Percentiles rank a stretch among this genome's conserved stretches.
These are phyloP conservation scores for Tubosaeta sp. DNA, from an alignment of 768 basidiomycete species.

Conservation along the genomic window DNA sequence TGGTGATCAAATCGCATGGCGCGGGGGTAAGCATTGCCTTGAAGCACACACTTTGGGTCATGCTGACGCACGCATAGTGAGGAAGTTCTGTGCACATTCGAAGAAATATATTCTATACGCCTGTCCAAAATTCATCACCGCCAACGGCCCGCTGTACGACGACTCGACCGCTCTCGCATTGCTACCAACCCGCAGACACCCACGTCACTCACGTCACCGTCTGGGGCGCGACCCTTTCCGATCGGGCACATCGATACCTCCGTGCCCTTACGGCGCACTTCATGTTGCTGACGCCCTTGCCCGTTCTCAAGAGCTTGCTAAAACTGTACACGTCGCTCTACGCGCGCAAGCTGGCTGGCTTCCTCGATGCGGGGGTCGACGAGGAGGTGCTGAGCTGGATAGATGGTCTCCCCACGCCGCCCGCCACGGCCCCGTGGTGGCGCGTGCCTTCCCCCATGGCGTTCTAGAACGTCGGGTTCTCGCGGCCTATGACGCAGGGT, in stretches of 20 bases:
- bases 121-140: conserved; percentile 94
- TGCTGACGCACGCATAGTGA: conserved; percentile 36
- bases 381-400: conserved; percentile 96
- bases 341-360: conserved; percentile 85
- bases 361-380: conserved; percentile 69
- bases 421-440: too few relatives aligned
- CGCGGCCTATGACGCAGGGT: too few relatives aligned
- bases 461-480: too few relatives aligned
- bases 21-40: conserved; percentile 56
- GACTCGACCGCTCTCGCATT: conserved; percentile 58
- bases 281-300: conserved; percentile 66
- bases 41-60: not conserved
- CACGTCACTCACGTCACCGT: conserved; percentile 29
- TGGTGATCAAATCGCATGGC: conserved; percentile 92
- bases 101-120: conserved; percentile 80
- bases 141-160: conserved; percentile 92
- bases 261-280: conserved; percentile 82
- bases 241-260: conserved; percentile 83
- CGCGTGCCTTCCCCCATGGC: too few relatives aligned
- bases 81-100: conserved; percentile 54
- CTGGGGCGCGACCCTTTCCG: conserved; percentile 28
- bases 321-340: conserved; percentile 95
- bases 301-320: conserved; percentile 86
- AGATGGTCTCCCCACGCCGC: conserved; percentile 55
- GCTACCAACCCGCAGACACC: conserved; percentile 38